phyloP scores from a whole-genome alignment of 495 filamentous ascomycete genomes.

The Glarea lozoyensis region DNA sequence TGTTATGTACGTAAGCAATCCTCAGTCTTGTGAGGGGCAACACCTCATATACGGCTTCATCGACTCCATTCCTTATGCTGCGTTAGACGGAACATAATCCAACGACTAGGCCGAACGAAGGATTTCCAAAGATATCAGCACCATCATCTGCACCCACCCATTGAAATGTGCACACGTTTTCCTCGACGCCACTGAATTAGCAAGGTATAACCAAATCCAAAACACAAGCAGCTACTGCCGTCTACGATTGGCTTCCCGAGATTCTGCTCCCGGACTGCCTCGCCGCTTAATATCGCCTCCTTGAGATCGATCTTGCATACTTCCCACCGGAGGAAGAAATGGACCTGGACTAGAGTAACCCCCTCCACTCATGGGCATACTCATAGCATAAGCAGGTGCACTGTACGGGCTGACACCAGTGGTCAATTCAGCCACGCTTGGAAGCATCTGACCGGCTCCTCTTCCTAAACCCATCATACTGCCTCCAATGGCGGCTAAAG shows the following conservation, averaged over 20 bases:
- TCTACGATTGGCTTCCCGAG: conserved; percentile 34
- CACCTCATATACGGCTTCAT: no score
- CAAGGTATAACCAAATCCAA: neutral
- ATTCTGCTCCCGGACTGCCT: conserved; percentile 26
- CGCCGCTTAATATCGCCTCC: conserved; percentile 14
- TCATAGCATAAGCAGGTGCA: conserved; percentile 39
- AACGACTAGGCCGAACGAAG: no score
- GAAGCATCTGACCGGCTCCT: conserved; percentile 33
- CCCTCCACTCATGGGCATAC: conserved; percentile 14
- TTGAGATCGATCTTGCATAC: conserved; percentile 7
- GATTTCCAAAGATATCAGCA: no score
- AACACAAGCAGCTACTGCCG: conserved; percentile 22
- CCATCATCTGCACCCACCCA: no score
- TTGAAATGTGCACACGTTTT: no score
- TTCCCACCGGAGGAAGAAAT: conserved; percentile 27
- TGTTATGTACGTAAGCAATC: no score
- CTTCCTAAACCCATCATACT: conserved; percentile 18
- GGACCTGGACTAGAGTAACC: conserved; percentile 34
- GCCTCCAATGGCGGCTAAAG: conserved; percentile 24
- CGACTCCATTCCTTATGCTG: no score
- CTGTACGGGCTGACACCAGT: conserved; percentile 45
- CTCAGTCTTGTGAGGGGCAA: no score
- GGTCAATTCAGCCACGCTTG: conserved; percentile 45
- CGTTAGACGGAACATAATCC: no score
- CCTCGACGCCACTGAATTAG: neutral